Base-by-base conservation (phyloP, 495 filamentous ascomycete species). In the Podospora pseudopauciseta region DNA sequence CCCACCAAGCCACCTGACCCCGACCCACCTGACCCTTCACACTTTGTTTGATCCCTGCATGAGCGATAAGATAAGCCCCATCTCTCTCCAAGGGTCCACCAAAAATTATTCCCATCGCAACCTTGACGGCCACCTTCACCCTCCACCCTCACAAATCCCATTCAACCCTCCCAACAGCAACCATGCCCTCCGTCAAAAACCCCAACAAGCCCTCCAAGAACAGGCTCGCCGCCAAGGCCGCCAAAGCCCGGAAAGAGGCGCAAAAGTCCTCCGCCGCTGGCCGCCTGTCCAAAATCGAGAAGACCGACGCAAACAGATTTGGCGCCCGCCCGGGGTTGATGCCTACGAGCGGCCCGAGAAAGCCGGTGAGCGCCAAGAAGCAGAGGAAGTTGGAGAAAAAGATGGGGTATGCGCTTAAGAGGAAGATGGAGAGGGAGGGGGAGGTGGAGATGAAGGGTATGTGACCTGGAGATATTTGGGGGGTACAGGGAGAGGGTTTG, bases 161-260 rank as follows among this genome's bases (percentile, higher is more conserved):
- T 9, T 20, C 13, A 58, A 19, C 55, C 23, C 13, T 58, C 23
- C 55, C 23, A 58, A 58, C n/a, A 15, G 55, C 53, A 26, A 75
- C 54, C 53, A 83, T 83, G 80, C 74, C 76, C 16, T 81, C 79
- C 49, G 72, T 78, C 54, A 82, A 82, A 54, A 84, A 84, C 73
- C 81, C 82, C 65, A 84, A 84, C 73, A 73, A 74, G n/a, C 70
- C 77, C 20, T 82, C 79, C 28, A 77, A 78, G 27, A 81, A 81
- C 76, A 75, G 80, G 2, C 75, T 79, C 7, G 70, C 71, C 15
- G 80, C 80, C 5, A 76, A 74, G 28, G 75, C 76, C 3, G 73
- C 74, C 54, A 76, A 72, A 57, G 65, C 68, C 5, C 71, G 70
- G 26, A 77, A 80, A 63, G 65, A 73, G 54, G 65, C 68, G 49